Evolutionary conservation across 805 yeast species (phyloP), one percentile per base, ranked within the genome.

Genomic region (Ogataea populi-albae): DNA sequence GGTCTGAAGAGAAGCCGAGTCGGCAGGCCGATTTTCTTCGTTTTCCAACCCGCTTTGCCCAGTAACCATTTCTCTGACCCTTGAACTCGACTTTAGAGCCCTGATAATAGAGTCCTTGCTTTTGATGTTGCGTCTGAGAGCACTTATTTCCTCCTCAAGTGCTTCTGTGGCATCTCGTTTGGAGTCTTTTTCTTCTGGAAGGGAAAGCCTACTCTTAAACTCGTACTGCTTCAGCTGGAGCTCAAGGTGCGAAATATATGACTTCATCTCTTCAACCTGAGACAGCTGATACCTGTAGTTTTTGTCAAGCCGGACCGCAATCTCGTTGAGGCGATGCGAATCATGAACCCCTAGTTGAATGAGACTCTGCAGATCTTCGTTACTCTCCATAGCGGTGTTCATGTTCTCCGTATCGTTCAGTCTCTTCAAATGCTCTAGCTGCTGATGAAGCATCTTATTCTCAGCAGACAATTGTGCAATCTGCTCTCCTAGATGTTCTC

Each of bases 91-190:
- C 23, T 81, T 76, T 37, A 87, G 63, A 1, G 91, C 87, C 41
- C 73, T 76, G 39, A 88, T 84, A 45, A 88, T 80, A 30, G 79
- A 78, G 47, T 87, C 95, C 57, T 87, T 88, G 44, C 83, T 85
- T 30, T 73, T 70, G 24, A 85, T 51, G 28, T 73, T 68, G 32
- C 76, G 81, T 48, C 73, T 71, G 46, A 89, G 64, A 33, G 79
- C 86, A 30, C 61, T 49, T 10, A 88, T 75, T 50, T 84, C 91
- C 31, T 79, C 86, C 38, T 75, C 80, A 46, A 27, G 19, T 79
- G 81, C 28, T 80, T 84, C 42, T 68, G 67, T 37, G 79, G 49
- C 6, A 77, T 47, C 26, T 17, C 4, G 17, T 23, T 12, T 6
- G 23, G 3, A 17, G 26, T 15, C 11, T 17, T 26, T 12, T 32